A percentile compares a stretch with the other conserved stretches of the same genome.
Conservation (phyloP, 129 eudicot genomes). For the Centaurea solstitialis region DNA sequence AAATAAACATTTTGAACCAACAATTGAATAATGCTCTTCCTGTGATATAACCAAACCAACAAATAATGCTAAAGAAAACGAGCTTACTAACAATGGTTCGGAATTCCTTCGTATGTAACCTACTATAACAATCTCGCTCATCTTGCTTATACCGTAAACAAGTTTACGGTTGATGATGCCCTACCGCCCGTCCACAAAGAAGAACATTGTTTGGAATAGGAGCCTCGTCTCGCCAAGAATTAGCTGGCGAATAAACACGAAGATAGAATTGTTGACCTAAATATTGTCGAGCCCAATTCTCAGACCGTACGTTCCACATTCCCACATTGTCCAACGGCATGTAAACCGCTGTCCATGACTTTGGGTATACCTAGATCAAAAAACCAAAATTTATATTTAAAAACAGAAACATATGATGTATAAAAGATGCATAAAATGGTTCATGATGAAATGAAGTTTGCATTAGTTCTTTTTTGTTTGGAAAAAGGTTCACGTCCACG, state of each 20-base stretch:
- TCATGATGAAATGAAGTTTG: neutral
- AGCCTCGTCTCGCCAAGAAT: slow-evolving; percentile 72
- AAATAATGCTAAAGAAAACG: neutral
- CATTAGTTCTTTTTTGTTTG: too few relatives aligned
- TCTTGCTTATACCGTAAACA: neutral
- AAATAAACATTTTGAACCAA: slow-evolving; percentile 7
- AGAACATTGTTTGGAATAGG: slow-evolving; percentile 80
- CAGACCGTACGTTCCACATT: slow-evolving; percentile 78
- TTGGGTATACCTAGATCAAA: slow-evolving; percentile 63
- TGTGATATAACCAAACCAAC: neutral
- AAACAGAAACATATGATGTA: neutral
- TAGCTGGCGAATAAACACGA: slow-evolving; percentile 60
- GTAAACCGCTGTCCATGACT: slow-evolving; percentile 81
- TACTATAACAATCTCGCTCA: neutral
- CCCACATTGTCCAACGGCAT: slow-evolving; percentile 85
- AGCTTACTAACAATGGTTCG: neutral
- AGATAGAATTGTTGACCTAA: slow-evolving; percentile 82
- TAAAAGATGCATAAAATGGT: neutral
- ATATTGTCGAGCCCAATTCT: slow-evolving; percentile 73
- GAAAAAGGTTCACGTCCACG: too few relatives aligned
- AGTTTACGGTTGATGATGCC: slow-evolving; percentile 33
- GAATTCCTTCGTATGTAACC: neutral
- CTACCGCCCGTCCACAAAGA: slow-evolving; percentile 70
- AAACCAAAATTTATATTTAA: neutral
- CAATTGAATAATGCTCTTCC: neutral